These are phyloP conservation scores for Microcos paniculata DNA, from an alignment of 345 rosid species.

Conservation along the genomic window DNA sequence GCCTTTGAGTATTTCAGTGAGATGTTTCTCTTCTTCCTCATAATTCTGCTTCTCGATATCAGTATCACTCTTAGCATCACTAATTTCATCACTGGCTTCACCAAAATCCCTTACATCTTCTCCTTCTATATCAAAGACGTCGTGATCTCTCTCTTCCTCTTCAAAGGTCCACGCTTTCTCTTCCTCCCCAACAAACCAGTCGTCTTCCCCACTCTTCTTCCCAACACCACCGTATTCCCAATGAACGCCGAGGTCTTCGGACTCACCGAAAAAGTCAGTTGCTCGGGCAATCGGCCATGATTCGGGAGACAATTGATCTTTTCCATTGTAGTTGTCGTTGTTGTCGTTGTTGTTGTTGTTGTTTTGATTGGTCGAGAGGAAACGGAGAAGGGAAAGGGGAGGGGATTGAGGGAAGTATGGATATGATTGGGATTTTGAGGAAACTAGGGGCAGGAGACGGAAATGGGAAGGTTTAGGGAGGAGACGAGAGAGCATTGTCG, in stretches of 20 bases:
- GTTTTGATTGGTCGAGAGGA: conserved; percentile 45
- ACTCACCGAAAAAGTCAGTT: conserved; percentile 38
- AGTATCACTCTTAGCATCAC: conserved; percentile 18
- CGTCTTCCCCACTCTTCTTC: conserved; percentile 19
- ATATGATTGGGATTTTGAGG: conserved; percentile 33
- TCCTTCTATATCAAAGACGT: conserved; percentile 35
- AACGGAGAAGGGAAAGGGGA: conserved; percentile 34
- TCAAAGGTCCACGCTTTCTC: conserved; percentile 47
- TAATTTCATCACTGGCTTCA: neutral
- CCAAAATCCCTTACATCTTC: conserved; percentile 7
- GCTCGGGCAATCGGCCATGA: conserved; percentile 58
- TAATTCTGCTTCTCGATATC: conserved; percentile 31
- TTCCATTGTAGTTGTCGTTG: conserved; percentile 24
- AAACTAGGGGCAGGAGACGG: conserved; percentile 39
- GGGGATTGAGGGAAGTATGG: conserved; percentile 19
- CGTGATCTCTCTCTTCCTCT: conserved; percentile 37
- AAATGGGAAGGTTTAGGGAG: conserved; percentile 58
- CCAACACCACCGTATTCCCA: neutral
- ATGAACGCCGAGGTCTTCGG: conserved; percentile 14
- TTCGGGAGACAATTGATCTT: conserved; percentile 19
- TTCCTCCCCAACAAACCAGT: conserved; percentile 33
- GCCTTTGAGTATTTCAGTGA: conserved; percentile 61
- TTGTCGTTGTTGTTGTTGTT: conserved; percentile 22
- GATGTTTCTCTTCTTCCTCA: conserved; percentile 60
- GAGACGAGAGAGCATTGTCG: conserved; percentile 69